A percentile compares a stretch with the other conserved stretches of the same genome.
phyloP scores from a whole-genome alignment of 306 rosid species.

The Inga leiocalycina region DNA sequence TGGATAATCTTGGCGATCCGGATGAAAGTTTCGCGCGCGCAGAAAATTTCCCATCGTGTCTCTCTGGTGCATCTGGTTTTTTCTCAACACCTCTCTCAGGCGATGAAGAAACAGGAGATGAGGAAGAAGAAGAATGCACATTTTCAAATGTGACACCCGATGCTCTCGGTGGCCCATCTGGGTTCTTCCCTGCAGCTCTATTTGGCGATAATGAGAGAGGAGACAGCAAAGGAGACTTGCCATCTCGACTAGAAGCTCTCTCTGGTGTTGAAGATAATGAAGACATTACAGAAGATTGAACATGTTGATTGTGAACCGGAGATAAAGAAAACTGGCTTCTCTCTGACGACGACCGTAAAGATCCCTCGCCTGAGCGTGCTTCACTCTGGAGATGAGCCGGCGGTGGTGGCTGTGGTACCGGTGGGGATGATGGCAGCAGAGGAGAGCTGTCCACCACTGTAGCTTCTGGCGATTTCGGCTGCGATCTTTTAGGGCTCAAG shows the following conservation, averaged over 20 bases:
- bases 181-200: slow-evolving; percentile 6
- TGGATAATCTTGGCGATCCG: neutral
- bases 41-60: neutral
- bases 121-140: neutral
- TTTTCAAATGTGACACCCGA: neutral
- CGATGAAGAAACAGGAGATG: neutral
- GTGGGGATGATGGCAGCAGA: slow-evolving; percentile 19
- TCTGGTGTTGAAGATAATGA: slow-evolving; percentile 40
- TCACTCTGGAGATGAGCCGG: neutral
- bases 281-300: slow-evolving; percentile 24
- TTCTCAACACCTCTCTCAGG: neutral
- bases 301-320: slow-evolving; percentile 29
- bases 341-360: slow-evolving; percentile 38
- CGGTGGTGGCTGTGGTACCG: slow-evolving; percentile 27
- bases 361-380: neutral
- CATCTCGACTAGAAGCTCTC: slow-evolving; percentile 24
- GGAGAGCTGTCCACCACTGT: slow-evolving; percentile 6
- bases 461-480: slow-evolving; percentile 60
- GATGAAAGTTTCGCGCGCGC: neutral
- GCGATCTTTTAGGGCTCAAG: slow-evolving; percentile 48
- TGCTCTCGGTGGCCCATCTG: neutral
- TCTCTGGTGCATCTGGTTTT: neutral
- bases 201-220: slow-evolving; percentile 23
- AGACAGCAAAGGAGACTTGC: slow-evolving; percentile 26
- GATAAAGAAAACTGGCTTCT: slow-evolving; percentile 23